Base-by-base conservation (phyloP, 2,329 filamentous ascomycete genomes). In the Colletotrichum tanaceti region DNA sequence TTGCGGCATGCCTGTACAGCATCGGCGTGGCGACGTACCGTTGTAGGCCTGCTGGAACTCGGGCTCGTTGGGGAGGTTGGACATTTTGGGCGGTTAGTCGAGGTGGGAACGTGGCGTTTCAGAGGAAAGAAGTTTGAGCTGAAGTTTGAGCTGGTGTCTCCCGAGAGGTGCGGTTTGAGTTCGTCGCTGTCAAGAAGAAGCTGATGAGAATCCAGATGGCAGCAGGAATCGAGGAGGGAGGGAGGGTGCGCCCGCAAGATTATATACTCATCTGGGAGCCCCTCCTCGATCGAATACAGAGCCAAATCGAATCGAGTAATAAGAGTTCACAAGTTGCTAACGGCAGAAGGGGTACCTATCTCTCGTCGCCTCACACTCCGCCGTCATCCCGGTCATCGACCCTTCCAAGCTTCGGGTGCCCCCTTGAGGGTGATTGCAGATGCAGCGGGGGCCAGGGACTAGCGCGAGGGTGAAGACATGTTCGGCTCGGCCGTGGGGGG, bases 11-110 rank as follows among this genome's bases (percentile, higher is more conserved):
- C 46, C 32, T 35, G 9, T 35, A 35, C 61, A 13, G 32, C n/a
- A n/a, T 39, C 44, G 44, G 65, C 57, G 61, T 50, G 46, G 38
- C 57, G 35, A 63, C 86, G 77, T 84, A 97, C 93, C 93, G 82
- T 94, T 93, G 89, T 97, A 97, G 78, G 95, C 95, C 89, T 98
- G 95, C 90, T 98, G 90, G 86, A 98, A 98, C 86, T 99, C 95
- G 78, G 96, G 95, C 89, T 98, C 95, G 72, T 85, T 84, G 60
- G 93, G 89, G 77, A 96, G 87, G 86, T 96, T 91, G 74, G 94
- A 92, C 93, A 97, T 96, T 41, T 63, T 63, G 73, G 32, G 73
- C 85, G 63, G 61, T 64, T 43, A 54, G 44, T 61, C 35, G 18
- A 61, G 44, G 20, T 18, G 41, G 55, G 32, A 20, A 44, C 16